Conservation (phyloP, 352 stramenopile genomes). For the Globisporangium apiculatum region DNA sequence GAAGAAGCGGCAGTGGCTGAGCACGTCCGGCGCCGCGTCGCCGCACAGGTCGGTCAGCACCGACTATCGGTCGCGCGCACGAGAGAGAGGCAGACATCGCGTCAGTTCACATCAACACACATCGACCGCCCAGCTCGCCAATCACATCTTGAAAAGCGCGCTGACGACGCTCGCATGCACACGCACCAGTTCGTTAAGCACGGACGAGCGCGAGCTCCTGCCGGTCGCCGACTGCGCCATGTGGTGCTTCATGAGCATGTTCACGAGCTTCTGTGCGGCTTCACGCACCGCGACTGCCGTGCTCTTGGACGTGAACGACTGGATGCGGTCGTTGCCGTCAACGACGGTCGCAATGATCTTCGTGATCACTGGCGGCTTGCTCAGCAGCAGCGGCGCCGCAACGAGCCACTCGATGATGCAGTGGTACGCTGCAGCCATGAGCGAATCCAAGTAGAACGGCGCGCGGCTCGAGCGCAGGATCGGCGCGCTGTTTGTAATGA, state of each 20-base stretch:
- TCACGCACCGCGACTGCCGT: conserved; percentile 52
- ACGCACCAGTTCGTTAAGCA: conserved; percentile 58
- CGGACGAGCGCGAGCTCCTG: conserved; percentile 33
- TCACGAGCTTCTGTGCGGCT: conserved; percentile 71
- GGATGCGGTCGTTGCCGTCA: conserved; percentile 64
- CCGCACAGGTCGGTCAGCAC: conserved; percentile 53
- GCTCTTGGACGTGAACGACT: conserved; percentile 47
- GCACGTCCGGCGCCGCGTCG: conserved; percentile 28
- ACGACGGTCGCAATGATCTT: conserved; percentile 82
- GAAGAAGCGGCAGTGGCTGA: conserved; percentile 71
- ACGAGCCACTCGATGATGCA: conserved; percentile 86
- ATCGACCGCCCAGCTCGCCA: neutral
- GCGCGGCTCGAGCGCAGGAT: conserved; percentile 63
- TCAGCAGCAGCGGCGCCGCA: conserved; percentile 58
- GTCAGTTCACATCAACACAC: neutral
- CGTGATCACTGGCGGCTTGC: conserved; percentile 62
- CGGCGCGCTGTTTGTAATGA: conserved; percentile 72
- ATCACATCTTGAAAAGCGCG: neutral
- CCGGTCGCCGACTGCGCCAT: conserved; percentile 47
- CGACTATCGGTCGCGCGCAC: conserved; percentile 20
- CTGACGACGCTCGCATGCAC: too few species aligned
- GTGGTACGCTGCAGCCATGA: conserved; percentile 73
- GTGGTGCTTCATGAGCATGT: conserved; percentile 87
- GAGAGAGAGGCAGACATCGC: neutral
- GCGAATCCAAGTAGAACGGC: conserved; percentile 76